Evolutionary conservation across 2,329 filamentous ascomycete genomes (phyloP).

Genomic region (Alternaria novae-zelandiae): DNA sequence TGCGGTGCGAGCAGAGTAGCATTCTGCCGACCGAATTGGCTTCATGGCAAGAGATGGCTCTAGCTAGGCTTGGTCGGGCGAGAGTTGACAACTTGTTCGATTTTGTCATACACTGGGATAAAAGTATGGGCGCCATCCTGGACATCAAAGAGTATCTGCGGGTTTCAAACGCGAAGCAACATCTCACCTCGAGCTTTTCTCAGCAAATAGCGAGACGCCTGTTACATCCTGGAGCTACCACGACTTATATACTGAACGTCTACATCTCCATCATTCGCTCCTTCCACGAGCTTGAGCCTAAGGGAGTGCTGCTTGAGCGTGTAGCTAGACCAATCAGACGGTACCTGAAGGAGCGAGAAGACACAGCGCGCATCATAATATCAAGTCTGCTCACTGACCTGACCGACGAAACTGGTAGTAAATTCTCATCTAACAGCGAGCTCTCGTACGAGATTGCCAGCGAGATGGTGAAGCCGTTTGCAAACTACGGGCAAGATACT

Average conservation of each 20-base stretch:
- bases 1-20: conserved; percentile 37
- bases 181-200: conserved; percentile 74
- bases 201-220: conserved; percentile 69
- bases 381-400: conserved; percentile 72
- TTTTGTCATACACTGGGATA: conserved; percentile 77
- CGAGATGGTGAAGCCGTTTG: conserved; percentile 67
- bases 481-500: conserved; percentile 59
- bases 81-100: conserved; percentile 78
- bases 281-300: conserved; percentile 76
- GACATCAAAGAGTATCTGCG: conserved; percentile 75
- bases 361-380: conserved; percentile 79
- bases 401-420: conserved; percentile 52
- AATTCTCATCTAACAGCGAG: conserved; percentile 65
- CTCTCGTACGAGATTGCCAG: conserved; percentile 71
- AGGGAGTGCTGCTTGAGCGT: conserved; percentile 76
- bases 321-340: conserved; percentile 75
- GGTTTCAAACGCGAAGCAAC: conserved; percentile 69
- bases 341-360: conserved; percentile 78
- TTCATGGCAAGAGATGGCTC: conserved; percentile 73
- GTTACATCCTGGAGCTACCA: conserved; percentile 77
- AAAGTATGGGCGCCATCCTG: conserved; percentile 72
- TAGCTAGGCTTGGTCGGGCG: conserved; percentile 71
- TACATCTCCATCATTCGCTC: conserved; percentile 82
- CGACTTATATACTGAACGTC: conserved; percentile 74
- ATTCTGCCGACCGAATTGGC: conserved; percentile 58